These are phyloP conservation scores for Tuber melanosporum DNA, from an alignment of 495 filamentous ascomycete genomes.

Conservation along the genomic window DNA sequence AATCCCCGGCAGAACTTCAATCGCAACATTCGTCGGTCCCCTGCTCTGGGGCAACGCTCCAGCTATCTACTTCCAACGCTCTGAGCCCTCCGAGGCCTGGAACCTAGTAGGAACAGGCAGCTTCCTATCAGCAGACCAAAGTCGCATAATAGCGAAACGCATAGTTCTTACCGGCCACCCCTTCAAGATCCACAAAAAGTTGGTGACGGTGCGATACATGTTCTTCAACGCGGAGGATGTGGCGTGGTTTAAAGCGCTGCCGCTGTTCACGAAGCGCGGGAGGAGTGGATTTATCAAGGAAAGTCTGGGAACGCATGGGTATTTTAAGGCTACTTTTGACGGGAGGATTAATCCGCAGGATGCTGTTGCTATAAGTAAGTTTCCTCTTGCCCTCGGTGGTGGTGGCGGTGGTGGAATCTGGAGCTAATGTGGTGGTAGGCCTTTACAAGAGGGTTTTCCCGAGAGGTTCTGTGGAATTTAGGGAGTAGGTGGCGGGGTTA, in stretches of 20 bases:
- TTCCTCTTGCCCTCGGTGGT: neutral
- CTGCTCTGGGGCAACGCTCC: constrained; percentile 89
- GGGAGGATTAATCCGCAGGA: constrained; percentile 91
- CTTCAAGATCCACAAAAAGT: constrained; percentile 94
- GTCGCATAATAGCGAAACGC: constrained; percentile 83
- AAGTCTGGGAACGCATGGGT: constrained; percentile 89
- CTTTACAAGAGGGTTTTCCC: constrained; percentile 41
- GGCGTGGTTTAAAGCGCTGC: constrained; percentile 91
- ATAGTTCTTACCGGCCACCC: constrained; percentile 92
- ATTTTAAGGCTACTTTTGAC: constrained; percentile 98
- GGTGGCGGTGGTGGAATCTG: constrained; percentile 5
- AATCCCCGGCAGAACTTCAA: constrained; percentile 81
- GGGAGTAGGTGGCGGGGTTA: constrained; percentile 14
- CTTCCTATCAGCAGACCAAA: constrained; percentile 52
- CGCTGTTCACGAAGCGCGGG: constrained; percentile 86
- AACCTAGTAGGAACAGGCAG: constrained; percentile 76
- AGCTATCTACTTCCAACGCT: constrained; percentile 64
- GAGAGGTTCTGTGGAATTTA: constrained; percentile 31
- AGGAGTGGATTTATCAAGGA: constrained; percentile 88
- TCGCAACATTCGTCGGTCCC: constrained; percentile 84
- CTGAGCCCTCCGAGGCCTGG: constrained; percentile 22
- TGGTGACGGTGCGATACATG: constrained; percentile 97
- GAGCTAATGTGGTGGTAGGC: constrained; percentile 11
- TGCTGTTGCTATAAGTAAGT: constrained; percentile 62
- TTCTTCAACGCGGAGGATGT: constrained; percentile 95